phyloP scores from a whole-genome alignment of 176 grass and related monocot genomes.

The Microstegium vimineum region DNA sequence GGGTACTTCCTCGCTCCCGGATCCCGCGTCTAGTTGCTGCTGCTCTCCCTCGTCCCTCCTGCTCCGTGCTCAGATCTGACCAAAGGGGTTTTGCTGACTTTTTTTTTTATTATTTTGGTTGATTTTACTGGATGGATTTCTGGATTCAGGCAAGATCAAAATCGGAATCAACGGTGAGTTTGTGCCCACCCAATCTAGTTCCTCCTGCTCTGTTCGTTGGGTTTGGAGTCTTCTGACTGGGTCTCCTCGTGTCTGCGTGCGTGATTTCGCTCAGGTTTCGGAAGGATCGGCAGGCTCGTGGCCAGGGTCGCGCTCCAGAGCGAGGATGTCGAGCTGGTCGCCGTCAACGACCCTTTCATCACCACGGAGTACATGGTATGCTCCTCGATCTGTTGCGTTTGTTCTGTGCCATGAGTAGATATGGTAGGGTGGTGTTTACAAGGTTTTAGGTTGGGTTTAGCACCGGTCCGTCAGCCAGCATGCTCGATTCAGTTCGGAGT shows the following conservation, averaged over 20 bases:
- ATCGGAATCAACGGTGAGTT: constrained; percentile 69
- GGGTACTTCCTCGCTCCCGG: constrained; percentile 10
- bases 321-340: constrained; percentile 67
- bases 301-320: constrained; percentile 70
- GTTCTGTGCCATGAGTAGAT: neutral
- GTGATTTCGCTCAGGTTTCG: constrained; percentile 42
- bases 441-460: neutral
- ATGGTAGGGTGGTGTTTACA: neutral
- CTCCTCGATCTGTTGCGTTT: neutral
- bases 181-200: neutral
- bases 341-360: constrained; percentile 74
- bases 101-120: neutral
- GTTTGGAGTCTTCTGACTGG: neutral
- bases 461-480: neutral
- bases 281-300: constrained; percentile 70
- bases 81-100: neutral
- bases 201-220: neutral
- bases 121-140: neutral
- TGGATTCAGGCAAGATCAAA: constrained; percentile 51
- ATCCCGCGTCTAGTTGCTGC: fast-evolving
- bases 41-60: neutral
- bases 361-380: constrained; percentile 70
- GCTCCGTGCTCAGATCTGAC: neutral
- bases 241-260: no score
- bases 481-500: neutral